Evolutionary conservation across 2,329 filamentous ascomycete species (phyloP).

Genomic region (Paraphaeosphaeria minitans): DNA sequence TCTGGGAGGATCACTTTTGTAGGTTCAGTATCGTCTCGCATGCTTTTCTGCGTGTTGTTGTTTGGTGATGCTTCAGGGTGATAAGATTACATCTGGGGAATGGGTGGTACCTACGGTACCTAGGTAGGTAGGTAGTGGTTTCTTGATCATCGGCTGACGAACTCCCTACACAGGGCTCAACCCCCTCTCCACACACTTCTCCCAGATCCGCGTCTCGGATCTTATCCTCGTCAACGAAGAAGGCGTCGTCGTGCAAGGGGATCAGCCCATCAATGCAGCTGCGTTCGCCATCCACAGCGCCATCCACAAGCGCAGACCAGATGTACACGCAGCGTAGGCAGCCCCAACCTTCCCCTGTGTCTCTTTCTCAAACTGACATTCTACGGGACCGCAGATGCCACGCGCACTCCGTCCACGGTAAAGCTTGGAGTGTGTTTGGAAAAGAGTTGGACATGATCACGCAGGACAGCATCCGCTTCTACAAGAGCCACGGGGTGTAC

Average conservation of each 20-base stretch:
- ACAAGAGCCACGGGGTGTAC: slow-evolving; percentile 49
- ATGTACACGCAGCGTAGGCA: slow-evolving; percentile 47
- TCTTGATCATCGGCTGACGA: neutral
- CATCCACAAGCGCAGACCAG: slow-evolving; percentile 44
- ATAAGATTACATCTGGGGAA: too few relatives aligned
- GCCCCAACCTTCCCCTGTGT: too few relatives aligned
- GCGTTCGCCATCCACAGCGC: slow-evolving; percentile 56
- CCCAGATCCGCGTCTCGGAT: slow-evolving; percentile 48
- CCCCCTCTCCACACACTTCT: slow-evolving; percentile 53
- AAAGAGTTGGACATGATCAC: slow-evolving; percentile 55
- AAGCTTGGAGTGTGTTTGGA: slow-evolving; percentile 55
- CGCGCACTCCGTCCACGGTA: slow-evolving; percentile 54
- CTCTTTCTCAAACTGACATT: neutral
- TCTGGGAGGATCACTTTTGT: slow-evolving; percentile 42
- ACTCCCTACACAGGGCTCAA: slow-evolving; percentile 43
- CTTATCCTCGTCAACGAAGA: slow-evolving; percentile 52
- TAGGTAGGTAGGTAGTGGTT: too few relatives aligned
- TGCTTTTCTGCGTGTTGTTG: too few relatives aligned
- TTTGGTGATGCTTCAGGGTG: too few relatives aligned
- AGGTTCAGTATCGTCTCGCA: slow-evolving; percentile 1
- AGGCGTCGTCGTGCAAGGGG: slow-evolving; percentile 48
- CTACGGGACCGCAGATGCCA: slow-evolving; percentile 31
- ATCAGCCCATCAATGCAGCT: slow-evolving; percentile 52
- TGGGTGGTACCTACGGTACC: too few relatives aligned
- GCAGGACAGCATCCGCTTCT: slow-evolving; percentile 54